Evolutionary conservation across 148 eudicot genomes (phyloP), one percentile per base, ranked within the genome.

Genomic region (Spergularia marina): DNA sequence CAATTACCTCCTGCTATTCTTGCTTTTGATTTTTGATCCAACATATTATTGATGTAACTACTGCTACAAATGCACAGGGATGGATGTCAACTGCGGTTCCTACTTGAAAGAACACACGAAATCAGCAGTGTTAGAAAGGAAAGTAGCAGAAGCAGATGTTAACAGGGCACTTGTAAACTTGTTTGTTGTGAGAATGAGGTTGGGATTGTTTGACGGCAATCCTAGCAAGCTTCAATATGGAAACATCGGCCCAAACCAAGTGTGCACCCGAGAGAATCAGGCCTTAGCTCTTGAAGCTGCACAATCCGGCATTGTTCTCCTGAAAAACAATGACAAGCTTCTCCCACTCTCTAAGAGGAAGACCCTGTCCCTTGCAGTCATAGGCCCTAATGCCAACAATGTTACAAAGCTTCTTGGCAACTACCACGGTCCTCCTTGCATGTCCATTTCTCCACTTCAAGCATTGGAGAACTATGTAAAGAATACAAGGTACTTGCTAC

Each of bases 1-100:
- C 14, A 10, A 1, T 4, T 23, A 20, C 5, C 21, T 40, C n/a
- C 36, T 17, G 20, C 34, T 12, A 12, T 18, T 72, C 49, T n/a
- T 54, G 6, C 18, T 58, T 34, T 65, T 49, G 25, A 57, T 40
- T 40, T 16, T 1, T 49, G 49, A 30, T 30, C 11, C 10, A 13
- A 21, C 8, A 13, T 25, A 52, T 4, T 51, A 21, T 23, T 12
- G 11, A 58, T 63, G 30, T 68, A 40, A 72, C 16, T 14, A 17
- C 36, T 36, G 17, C 44, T 9, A 11, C 13, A 20, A 52, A 39
- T 65, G 52, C 44, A 12, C 81, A 91, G 96, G 98, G 63, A 93
- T 93, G 98, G 98, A 93, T 79, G 88, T 93, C 18, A 84, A 93
- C 74, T 93, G 98, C 57, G 98, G 97, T 49, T 44, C 79, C 25